Conservation (phyloP, 192 early-diverging fungal genomes). For the Gaertneriomyces semiglobifer region DNA sequence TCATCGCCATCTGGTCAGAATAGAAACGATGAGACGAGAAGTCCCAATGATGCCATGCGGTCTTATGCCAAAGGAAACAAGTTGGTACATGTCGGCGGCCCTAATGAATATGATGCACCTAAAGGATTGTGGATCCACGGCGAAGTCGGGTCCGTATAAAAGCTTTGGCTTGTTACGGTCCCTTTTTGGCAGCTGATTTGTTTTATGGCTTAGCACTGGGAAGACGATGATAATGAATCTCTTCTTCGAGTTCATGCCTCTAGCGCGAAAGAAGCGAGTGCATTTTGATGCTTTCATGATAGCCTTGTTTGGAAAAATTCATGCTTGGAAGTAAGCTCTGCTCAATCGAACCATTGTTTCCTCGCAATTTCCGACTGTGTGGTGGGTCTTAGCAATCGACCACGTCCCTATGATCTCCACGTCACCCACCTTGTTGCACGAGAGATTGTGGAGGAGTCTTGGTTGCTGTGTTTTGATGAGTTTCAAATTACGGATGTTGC, state of each 20-base stretch:
- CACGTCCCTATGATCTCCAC: conserved; percentile 15
- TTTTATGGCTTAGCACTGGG: conserved; percentile 53
- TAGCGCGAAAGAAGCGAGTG: conserved; percentile 70
- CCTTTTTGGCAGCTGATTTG: not conserved
- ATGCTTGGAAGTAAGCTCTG: conserved; percentile 24
- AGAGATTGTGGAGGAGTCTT: conserved; percentile 72
- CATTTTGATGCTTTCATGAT: conserved; percentile 96
- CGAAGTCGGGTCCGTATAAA: conserved; percentile 30
- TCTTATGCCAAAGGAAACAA: too few relatives aligned
- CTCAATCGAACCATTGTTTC: not conserved
- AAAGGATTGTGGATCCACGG: conserved; percentile 42
- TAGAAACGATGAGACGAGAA: too few relatives aligned
- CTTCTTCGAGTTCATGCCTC: conserved; percentile 75
- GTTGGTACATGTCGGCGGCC: too few relatives aligned
- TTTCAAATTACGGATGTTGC: conserved; percentile 95
- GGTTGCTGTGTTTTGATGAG: conserved; percentile 93
- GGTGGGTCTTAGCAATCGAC: conserved; percentile 15
- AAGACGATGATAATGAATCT: conserved; percentile 93
- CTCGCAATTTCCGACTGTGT: not conserved
- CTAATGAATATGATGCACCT: conserved; percentile 16
- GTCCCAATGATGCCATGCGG: too few relatives aligned
- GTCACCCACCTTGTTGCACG: conserved; percentile 56
- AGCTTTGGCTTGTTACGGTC: not conserved
- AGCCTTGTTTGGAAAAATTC: conserved; percentile 67
- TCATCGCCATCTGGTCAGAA: too few relatives aligned